These are phyloP conservation scores for Leptographium lundbergii DNA, from an alignment of 2,329 filamentous ascomycete genomes.

Conservation along the genomic window DNA sequence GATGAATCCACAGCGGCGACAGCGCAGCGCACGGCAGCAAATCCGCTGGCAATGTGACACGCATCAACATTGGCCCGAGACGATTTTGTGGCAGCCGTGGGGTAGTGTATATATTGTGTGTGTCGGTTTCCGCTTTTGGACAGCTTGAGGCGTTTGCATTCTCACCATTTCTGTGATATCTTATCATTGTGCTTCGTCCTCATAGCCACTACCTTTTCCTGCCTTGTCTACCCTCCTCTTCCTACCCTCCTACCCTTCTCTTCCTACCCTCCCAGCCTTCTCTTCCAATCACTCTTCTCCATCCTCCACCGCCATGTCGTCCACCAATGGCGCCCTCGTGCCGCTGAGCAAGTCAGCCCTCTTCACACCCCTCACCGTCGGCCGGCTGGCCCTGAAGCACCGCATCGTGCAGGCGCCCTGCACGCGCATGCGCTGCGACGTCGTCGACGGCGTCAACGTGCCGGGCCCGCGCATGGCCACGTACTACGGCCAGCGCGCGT, in stretches of 20 bases:
- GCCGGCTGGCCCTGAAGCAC: slow-evolving; percentile 32
- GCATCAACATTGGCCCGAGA: no score
- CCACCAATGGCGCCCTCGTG: slow-evolving; percentile 13
- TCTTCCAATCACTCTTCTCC: no score
- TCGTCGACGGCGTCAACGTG: slow-evolving; percentile 18
- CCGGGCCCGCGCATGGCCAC: slow-evolving; percentile 20
- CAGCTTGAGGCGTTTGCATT: no score
- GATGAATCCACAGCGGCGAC: no score
- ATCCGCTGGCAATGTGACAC: no score
- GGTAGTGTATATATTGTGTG: no score
- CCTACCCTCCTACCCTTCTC: neutral
- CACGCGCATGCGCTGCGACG: slow-evolving; percentile 39
- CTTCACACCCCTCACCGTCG: slow-evolving; percentile 25
- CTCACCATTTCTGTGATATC: no score
- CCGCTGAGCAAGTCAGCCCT: slow-evolving; percentile 8
- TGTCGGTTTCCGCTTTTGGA: no score
- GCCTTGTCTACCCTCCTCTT: no score
- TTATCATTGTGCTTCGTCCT: no score
- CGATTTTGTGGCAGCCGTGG: no score
- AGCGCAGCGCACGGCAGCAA: no score
- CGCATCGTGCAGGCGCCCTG: slow-evolving; percentile 27
- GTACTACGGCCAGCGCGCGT: slow-evolving; percentile 32
- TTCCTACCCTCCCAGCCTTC: neutral
- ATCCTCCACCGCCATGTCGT: neutral
- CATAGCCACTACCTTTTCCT: neutral